Conservation (phyloP, 441 rosid species). For the Flueggea neowawraea region DNA sequence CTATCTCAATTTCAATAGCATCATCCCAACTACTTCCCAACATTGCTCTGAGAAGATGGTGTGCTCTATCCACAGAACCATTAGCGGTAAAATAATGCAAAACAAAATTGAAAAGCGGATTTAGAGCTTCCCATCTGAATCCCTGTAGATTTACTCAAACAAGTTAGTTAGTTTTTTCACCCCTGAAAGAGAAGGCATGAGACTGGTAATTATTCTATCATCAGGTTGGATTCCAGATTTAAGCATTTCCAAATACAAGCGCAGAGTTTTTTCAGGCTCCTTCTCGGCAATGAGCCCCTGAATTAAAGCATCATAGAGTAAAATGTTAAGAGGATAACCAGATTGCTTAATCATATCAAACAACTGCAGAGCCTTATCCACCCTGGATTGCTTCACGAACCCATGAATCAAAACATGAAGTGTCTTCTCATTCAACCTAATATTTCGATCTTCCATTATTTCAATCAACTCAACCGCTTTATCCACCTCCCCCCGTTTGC, state of each 20-base stretch:
- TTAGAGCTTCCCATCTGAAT: conserved; percentile 42
- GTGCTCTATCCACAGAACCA: conserved; percentile 49
- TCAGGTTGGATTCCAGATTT: conserved; percentile 51
- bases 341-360: conserved; percentile 53
- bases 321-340: conserved; percentile 52
- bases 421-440: conserved; percentile 70
- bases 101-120: conserved; percentile 49
- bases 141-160: conserved; percentile 34
- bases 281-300: conserved; percentile 59
- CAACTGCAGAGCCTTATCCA: conserved; percentile 66
- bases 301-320: conserved; percentile 71
- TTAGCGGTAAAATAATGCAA: conserved; percentile 36
- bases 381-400: conserved; percentile 52
- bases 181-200: conserved; percentile 52
- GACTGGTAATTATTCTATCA: conserved; percentile 47
- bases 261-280: conserved; percentile 52
- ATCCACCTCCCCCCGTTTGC: conserved; percentile 76
- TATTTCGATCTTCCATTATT: conserved; percentile 46
- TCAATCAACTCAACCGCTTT: conserved; percentile 70
- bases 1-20: conserved; percentile 16
- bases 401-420: conserved; percentile 73
- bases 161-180: conserved; percentile 40
- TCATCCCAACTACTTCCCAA: conserved; percentile 24
- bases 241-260: conserved; percentile 64
- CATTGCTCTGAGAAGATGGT: conserved; percentile 38